These are phyloP conservation scores for Hibiscus trionum DNA, from an alignment of 345 rosid genomes.

Conservation along the genomic window DNA sequence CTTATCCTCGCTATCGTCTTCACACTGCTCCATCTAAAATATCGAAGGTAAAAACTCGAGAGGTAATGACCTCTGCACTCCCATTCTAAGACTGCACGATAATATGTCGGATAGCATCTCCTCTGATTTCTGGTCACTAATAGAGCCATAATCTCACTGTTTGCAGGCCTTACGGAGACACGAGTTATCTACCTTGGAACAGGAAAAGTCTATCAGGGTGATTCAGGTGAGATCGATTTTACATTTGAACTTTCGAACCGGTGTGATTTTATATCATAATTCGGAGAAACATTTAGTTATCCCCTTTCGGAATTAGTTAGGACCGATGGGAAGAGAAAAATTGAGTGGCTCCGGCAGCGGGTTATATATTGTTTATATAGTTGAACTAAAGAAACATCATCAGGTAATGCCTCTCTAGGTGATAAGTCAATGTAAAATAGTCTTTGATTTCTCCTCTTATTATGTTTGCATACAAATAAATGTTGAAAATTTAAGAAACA, in stretches of 20 bases:
- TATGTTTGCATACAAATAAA: too few species aligned
- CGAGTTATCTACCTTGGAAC: conserved; percentile 43
- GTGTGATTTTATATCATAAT: neutral
- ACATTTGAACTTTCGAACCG: neutral
- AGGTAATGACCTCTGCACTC: neutral
- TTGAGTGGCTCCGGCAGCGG: neutral
- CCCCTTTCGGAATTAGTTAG: neutral
- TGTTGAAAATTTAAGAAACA: too few species aligned
- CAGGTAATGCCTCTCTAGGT: too few species aligned
- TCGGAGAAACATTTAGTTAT: neutral
- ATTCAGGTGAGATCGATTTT: neutral
- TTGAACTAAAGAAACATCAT: neutral
- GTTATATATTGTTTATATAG: neutral
- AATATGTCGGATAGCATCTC: neutral
- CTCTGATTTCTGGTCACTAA: neutral
- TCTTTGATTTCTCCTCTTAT: too few species aligned
- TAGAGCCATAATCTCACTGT: conserved; percentile 1
- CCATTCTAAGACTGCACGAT: neutral
- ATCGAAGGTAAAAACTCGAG: conserved; percentile 37
- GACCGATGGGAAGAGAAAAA: neutral
- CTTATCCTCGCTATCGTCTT: conserved; percentile 50
- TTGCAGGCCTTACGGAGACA: conserved; percentile 49
- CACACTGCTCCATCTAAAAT: conserved; percentile 58
- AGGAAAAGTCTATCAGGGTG: conserved; percentile 36
- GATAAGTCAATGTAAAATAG: too few species aligned